Evolutionary conservation across 805 yeast genomes (phyloP).

Genomic region (Yarrowia osloensis): DNA sequence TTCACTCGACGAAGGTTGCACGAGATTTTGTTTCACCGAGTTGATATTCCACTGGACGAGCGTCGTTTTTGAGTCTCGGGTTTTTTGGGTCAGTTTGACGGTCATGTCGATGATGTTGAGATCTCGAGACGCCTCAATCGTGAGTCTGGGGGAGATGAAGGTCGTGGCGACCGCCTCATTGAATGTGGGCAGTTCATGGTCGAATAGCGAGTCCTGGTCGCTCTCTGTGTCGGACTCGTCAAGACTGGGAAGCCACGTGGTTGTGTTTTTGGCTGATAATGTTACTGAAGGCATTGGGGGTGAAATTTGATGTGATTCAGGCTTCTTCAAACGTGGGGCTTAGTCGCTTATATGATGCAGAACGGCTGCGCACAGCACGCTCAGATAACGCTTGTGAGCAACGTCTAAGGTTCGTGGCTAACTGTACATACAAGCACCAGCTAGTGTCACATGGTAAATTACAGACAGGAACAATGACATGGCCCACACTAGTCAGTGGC

Average conservation of each 20-base stretch:
- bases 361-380: conserved; percentile 1
- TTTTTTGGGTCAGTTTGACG: background rate
- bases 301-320: background rate
- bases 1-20: background rate
- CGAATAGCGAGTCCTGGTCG: conserved; percentile 8
- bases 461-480: background rate
- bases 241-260: background rate
- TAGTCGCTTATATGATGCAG: conserved; percentile 26
- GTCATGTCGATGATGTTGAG: background rate
- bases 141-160: background rate
- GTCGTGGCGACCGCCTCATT: background rate
- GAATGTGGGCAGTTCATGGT: conserved; percentile 13
- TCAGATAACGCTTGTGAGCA: background rate
- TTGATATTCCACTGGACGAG: background rate
- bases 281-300: conserved; percentile 11
- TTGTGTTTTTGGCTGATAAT: background rate
- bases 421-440: background rate
- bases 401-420: background rate
- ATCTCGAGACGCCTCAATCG: background rate
- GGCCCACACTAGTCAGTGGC: background rate
- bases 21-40: background rate
- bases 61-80: background rate
- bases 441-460: conserved; percentile 1
- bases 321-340: background rate
- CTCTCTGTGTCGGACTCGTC: background rate